Percentiles rank a stretch among this genome's conserved stretches.
Evolutionary conservation across 257 asterid genomes (phyloP).

Genomic region (Lycium barbarum): DNA sequence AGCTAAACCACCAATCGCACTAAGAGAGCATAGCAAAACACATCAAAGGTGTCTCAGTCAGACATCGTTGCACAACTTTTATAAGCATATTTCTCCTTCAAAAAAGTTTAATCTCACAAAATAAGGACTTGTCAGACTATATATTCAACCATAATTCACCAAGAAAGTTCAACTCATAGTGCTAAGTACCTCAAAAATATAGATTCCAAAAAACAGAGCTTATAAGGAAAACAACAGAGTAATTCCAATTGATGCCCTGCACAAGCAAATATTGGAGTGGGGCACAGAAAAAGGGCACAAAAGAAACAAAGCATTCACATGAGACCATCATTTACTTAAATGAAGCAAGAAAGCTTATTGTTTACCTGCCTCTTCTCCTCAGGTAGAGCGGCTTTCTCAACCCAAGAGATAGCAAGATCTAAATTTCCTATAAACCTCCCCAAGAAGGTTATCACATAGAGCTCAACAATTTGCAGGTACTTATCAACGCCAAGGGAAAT

Average conservation of each 20-base stretch:
- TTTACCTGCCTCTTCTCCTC: constrained; percentile 80
- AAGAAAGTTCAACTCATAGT: constrained; percentile 15
- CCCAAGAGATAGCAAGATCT: constrained; percentile 81
- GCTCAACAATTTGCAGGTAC: constrained; percentile 78
- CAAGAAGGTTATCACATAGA: constrained; percentile 70
- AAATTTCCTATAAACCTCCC: constrained; percentile 51
- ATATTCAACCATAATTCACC: constrained; percentile 7
- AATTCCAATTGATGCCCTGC: background rate
- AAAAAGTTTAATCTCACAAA: background rate
- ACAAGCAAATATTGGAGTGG: background rate
- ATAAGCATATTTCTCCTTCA: constrained; percentile 11
- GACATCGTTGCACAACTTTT: background rate
- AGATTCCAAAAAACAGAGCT: background rate
- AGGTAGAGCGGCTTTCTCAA: constrained; percentile 74
- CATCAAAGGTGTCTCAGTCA: constrained; percentile 5
- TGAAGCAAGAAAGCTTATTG: constrained; percentile 30
- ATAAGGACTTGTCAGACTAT: background rate
- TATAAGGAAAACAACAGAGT: background rate
- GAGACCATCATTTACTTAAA: constrained; percentile 9
- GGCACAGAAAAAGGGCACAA: background rate
- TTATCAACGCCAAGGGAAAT: constrained; percentile 55
- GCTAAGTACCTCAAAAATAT: background rate
- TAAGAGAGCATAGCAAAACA: background rate
- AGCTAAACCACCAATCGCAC: constrained; percentile 10
- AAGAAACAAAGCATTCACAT: background rate